Conservation (phyloP, 169 alveolate species). For the Plasmodium cynomolgi region DNA sequence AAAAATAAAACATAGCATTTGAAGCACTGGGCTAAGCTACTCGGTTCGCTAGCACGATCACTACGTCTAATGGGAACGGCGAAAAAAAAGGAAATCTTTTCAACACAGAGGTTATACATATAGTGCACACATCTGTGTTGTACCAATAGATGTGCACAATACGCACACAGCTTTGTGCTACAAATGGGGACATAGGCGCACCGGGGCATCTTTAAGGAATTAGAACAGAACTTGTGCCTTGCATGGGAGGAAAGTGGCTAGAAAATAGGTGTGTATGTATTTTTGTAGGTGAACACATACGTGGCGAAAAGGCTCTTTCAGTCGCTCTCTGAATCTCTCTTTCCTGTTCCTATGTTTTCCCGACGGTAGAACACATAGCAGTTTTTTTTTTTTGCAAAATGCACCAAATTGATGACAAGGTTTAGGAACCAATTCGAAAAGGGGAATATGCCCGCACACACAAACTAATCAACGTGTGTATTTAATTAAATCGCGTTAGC, state of each 20-base stretch:
- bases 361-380: not conserved
- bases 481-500: not conserved
- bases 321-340: not conserved
- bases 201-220: not conserved
- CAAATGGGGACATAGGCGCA: not conserved
- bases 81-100: not conserved
- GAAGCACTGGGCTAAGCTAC: not conserved
- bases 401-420: not conserved
- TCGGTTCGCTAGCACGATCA: not conserved
- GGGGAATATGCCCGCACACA: not conserved
- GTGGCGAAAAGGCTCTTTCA: not conserved
- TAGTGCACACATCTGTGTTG: not conserved
- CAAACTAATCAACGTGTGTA: not conserved
- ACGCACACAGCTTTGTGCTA: not conserved
- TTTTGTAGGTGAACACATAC: not conserved
- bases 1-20: not conserved
- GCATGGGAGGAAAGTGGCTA: not conserved
- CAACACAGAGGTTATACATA: not conserved
- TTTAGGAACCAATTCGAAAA: not conserved
- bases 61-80: not conserved
- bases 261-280: not conserved
- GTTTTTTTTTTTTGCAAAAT: not conserved
- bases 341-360: not conserved
- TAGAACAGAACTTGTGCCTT: not conserved
- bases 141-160: not conserved